Conservation (phyloP, 345 rosid species). For the Brassica carinata region DNA sequence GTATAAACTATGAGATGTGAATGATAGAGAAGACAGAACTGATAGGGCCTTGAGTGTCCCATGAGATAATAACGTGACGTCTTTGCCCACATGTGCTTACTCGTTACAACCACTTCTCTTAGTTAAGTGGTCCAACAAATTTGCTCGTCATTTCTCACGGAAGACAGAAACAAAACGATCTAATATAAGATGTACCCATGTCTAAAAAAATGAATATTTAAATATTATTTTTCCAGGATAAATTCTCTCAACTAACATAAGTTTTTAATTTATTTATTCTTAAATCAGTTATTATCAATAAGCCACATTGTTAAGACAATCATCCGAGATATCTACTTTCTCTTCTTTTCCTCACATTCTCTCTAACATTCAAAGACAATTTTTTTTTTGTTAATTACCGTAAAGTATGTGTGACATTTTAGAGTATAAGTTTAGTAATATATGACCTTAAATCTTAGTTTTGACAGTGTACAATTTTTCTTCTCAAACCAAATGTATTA, state of each 20-base stretch:
- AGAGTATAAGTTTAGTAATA: neutral
- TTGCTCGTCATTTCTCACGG: neutral
- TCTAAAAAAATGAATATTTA: neutral
- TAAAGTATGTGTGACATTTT: neutral
- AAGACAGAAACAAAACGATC: neutral
- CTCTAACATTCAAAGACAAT: neutral
- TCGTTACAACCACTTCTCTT: constrained; percentile 13
- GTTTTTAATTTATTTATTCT: no score
- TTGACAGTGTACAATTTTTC: neutral
- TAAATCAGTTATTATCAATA: neutral
- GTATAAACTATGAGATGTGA: neutral
- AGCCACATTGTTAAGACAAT: neutral
- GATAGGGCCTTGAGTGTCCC: constrained; percentile 14
- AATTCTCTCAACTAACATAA: neutral
- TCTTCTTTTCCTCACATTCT: neutral
- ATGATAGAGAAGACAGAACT: neutral
- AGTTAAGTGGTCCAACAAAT: constrained; percentile 10
- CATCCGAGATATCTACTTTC: neutral
- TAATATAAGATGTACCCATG: neutral
- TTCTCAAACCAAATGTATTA: neutral
- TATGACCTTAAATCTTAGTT: neutral
- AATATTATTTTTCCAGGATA: neutral
- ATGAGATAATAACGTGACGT: constrained; percentile 18
- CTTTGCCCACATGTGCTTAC: constrained; percentile 20
- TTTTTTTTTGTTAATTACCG: neutral